A percentile compares a stretch with the other conserved stretches of the same genome.
Conservation (phyloP, 805 yeast species). For the Lipomyces yamadae region DNA sequence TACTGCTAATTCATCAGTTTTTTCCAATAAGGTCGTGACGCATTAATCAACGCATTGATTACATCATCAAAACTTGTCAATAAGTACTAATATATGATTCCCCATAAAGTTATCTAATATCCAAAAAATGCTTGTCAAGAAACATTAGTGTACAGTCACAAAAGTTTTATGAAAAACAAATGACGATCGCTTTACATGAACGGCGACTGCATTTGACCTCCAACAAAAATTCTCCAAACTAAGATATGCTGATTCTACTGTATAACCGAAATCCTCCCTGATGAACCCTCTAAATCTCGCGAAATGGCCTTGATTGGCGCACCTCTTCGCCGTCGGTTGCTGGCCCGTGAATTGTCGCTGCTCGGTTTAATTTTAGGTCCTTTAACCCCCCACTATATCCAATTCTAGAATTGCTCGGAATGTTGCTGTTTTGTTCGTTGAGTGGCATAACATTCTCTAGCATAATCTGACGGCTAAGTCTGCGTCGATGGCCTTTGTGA, state of each 20-base stretch:
- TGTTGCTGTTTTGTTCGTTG: constrained; percentile 19
- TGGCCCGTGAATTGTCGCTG: constrained; percentile 25
- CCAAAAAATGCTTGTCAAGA: not conserved
- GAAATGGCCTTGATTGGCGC: not conserved
- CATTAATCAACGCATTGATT: not conserved
- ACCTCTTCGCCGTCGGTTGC: constrained; percentile 10
- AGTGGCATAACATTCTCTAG: constrained; percentile 30
- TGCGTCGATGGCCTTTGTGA: constrained; percentile 24
- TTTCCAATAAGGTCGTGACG: not conserved
- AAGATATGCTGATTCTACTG: not conserved
- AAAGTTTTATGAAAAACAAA: not conserved
- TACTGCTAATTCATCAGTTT: not conserved
- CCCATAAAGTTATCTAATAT: not conserved
- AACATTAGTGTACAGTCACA: not conserved
- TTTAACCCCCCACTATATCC: constrained; percentile 24
- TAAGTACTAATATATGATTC: not conserved
- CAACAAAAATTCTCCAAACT: not conserved
- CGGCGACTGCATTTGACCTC: too few relatives aligned
- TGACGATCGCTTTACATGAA: not conserved
- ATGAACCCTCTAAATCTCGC: constrained; percentile 3
- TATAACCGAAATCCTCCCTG: not conserved
- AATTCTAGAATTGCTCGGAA: constrained; percentile 1
- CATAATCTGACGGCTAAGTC: constrained; percentile 14
- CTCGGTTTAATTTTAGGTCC: constrained; percentile 25
- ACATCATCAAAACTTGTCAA: not conserved